Base-by-base conservation (phyloP, 164 flowering plant genomes). In the Cinnamomum chago region DNA sequence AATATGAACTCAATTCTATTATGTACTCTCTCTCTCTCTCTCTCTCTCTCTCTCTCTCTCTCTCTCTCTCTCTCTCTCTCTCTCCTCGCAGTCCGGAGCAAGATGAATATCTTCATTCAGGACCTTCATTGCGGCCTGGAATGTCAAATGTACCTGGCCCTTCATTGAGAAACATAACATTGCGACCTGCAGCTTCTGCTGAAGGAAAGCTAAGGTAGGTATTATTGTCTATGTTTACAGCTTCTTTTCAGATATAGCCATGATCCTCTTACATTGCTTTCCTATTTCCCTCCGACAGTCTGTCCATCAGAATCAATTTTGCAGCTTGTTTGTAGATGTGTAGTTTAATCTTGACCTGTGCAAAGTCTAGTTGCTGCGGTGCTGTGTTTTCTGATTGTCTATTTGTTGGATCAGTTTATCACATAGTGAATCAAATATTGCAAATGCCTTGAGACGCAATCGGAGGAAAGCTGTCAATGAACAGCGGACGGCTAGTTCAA, bases 401-500 rank as follows among this genome's bases (percentile, higher is more conserved):
- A 71, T 79, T 79, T n/a, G 28, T 69, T 81, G 30, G 70, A 65
- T 77, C 90, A 93, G 98, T 82, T 81, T 88, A 51, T 92, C 95
- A 70, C 95, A 90, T 72, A 92, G 96, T 81, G 99, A 95, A 78
- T 96, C 99, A n/a, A 87, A 91, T 78, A 85, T 92, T 75, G 95
- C 97, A 22, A 86, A 87, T 71, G 70, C 90, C 68, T 84, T 90
- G 96, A 84, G 96, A 23, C 91, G 92, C 77, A 90, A 89, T 82
- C 84, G 97, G 77, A 87, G 88, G 81, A 93, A 90, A 87, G 92
- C 76, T 73, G 83, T 93, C 79, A 86, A 89, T 68, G 98, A 91
- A 76, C 94, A 88, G 81, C 86, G 97, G 80, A 93, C 98, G 73
- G 96, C 98, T 76, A 92, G 95, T 89, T 93, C 99, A 78, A 95